These are phyloP conservation scores for Paramecium tetraurelia DNA, from an alignment of 73 alveolate genomes.

Conservation along the genomic window DNA sequence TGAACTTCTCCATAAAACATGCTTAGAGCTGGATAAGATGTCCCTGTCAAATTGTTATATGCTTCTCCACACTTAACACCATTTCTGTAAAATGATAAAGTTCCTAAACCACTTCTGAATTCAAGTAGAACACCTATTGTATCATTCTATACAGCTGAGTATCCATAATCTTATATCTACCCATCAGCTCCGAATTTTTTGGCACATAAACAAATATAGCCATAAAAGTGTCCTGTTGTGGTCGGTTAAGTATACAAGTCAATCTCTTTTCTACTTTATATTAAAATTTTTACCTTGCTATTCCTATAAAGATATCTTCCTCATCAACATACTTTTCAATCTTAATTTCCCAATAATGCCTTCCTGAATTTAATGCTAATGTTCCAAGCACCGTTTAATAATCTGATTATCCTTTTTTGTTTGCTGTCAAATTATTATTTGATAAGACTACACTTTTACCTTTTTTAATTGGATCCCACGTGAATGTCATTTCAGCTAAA, in stretches of 20 bases:
- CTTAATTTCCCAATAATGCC: constrained; percentile 64
- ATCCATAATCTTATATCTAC: constrained; percentile 50
- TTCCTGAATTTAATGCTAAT: constrained; percentile 44
- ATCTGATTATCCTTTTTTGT: constrained; percentile 58
- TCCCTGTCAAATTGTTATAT: constrained; percentile 41
- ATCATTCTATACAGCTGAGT: constrained; percentile 53
- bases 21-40: constrained; percentile 48
- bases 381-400: constrained; percentile 57
- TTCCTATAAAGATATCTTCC: constrained; percentile 65
- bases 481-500: constrained; percentile 11
- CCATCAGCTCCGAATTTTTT: constrained; percentile 50
- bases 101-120: constrained; percentile 57
- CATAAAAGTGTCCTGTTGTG: constrained; percentile 58
- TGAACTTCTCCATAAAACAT: constrained; percentile 52
- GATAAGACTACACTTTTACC: constrained; percentile 39
- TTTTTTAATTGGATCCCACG: constrained; percentile 53
- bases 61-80: constrained; percentile 62
- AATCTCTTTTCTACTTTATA: not conserved
- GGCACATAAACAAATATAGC: constrained; percentile 55
- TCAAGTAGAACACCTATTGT: constrained; percentile 40
- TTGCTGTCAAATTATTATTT: constrained; percentile 44
- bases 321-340: constrained; percentile 59
- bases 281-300: constrained; percentile 30
- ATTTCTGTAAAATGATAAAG: constrained; percentile 51
- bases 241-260: constrained; percentile 22